Evolutionary conservation across 768 basidiomycete genomes (phyloP).

Genomic region (Lactarius vividus): DNA sequence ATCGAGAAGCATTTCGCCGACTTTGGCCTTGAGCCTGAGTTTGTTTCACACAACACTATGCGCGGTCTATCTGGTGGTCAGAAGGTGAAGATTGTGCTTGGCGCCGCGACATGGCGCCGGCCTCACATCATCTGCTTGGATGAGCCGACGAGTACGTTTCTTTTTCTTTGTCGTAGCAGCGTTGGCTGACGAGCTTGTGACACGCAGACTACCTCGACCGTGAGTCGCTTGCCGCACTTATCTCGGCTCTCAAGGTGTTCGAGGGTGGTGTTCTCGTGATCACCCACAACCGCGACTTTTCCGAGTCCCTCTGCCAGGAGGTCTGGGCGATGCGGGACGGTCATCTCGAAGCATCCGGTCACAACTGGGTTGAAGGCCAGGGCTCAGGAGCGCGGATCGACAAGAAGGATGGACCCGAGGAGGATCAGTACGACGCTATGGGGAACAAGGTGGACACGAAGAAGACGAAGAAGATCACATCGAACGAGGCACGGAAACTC

Average conservation of each 20-base stretch:
- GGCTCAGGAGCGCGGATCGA: slow-evolving; percentile 94
- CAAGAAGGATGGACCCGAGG: slow-evolving; percentile 88
- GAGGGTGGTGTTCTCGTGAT: slow-evolving; percentile 98
- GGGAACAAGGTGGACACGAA: slow-evolving; percentile 91
- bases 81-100: slow-evolving; percentile 99
- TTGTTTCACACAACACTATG: slow-evolving; percentile 99
- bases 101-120: slow-evolving; percentile 98
- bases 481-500: slow-evolving; percentile 80
- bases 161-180: neutral
- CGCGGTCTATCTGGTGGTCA: slow-evolving; percentile 97
- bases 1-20: slow-evolving; percentile 99
- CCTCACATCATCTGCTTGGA: slow-evolving; percentile 97
- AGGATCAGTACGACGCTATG: slow-evolving; percentile 93
- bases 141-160: slow-evolving; percentile 82
- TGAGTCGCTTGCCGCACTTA: slow-evolving; percentile 98
- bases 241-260: slow-evolving; percentile 95
- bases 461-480: slow-evolving; percentile 84
- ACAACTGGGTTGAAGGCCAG: slow-evolving; percentile 99
- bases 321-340: slow-evolving; percentile 99
- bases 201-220: slow-evolving; percentile 94
- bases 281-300: slow-evolving; percentile 98
- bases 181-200: slow-evolving; percentile 22
- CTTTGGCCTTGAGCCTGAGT: slow-evolving; percentile 98
- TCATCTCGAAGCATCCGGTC: slow-evolving; percentile 91
- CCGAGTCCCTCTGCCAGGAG: slow-evolving; percentile 95